Base-by-base conservation (phyloP, 1,139 yeast genomes). In the Taphrina flavorubra region DNA sequence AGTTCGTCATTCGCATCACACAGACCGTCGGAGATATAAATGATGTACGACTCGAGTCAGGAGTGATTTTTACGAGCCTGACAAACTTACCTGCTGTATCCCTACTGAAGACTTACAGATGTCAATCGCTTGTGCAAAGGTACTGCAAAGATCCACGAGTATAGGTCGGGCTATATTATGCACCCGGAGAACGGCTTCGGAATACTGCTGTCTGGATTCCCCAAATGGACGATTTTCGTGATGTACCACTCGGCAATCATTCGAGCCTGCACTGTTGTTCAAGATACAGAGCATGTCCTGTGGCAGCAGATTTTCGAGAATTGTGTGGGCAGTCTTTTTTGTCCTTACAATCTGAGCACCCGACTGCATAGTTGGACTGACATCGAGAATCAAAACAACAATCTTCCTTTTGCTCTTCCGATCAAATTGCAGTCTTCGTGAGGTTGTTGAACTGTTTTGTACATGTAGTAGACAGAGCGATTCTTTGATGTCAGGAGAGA, bases 11-110 rank as follows among this genome's bases (percentile, higher is more conserved):
- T 16, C 11, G 14, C 11, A 10, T 16, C 37, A 14, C n/a, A 11
- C 6, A 44, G 6, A 13, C 51, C 51, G 40, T 58, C 62, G 1
- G 62, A 58, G 34, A 58, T n/a, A 20, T n/a, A 58, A 16, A 58
- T 14, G 25, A 58, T 42, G 20, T 58, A 31, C 20, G 16, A 34
- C 49, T 56, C 40, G 25, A 18, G 18, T 49, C n/a, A 49, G 37
- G 18, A 25, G 31, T 25, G 31, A 25, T 2, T 25, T 25, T 25
- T 25, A 25, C 31, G 31, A 25, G 31, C 31, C 31, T 16, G 11
- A 16, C 51, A 7, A 16, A 16, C 51, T 46, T 16, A 46, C 25
- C 20, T n/a, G 31, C 34, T 25, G 31, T 25, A 4, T 25, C 31
- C 4, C 31, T 25, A 25, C 31, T 25, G 31, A 25, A 25, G 31